Conservation (phyloP, 768 basidiomycete genomes). For the Kwoniella europaea region DNA sequence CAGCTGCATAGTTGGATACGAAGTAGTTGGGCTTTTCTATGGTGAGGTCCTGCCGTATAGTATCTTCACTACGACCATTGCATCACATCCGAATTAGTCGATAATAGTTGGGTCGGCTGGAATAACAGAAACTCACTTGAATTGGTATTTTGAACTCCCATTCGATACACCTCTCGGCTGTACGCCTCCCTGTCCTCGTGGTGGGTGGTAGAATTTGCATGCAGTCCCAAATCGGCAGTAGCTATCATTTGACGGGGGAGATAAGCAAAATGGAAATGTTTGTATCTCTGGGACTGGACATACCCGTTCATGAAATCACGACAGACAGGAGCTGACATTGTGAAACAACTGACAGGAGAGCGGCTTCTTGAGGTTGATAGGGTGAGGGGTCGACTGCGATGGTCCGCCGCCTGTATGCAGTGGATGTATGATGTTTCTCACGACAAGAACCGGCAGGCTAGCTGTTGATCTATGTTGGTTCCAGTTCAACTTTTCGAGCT, state of each 20-base stretch:
- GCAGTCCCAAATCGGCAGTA: conserved; percentile 24
- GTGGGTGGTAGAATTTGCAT: conserved; percentile 27
- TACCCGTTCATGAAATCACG: conserved; percentile 27
- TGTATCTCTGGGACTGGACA: neutral
- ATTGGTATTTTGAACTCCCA: conserved; percentile 23
- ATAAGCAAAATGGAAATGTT: neutral
- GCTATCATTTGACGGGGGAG: conserved; percentile 1
- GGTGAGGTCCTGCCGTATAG: conserved; percentile 70
- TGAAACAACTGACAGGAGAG: neutral
- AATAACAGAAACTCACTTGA: conserved; percentile 18
- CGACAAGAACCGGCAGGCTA: no score
- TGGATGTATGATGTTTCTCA: no score
- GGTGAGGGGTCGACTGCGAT: neutral
- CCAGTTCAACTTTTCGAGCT: no score
- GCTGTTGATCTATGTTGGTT: no score
- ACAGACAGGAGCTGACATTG: conserved; percentile 17
- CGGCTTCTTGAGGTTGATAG: neutral
- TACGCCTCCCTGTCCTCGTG: neutral
- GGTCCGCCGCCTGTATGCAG: no score
- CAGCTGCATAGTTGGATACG: conserved; percentile 75
- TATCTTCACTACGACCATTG: conserved; percentile 63
- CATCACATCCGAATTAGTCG: no score
- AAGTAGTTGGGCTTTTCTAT: conserved; percentile 79
- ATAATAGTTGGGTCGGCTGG: neutral
- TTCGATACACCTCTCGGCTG: conserved; percentile 10